A percentile compares a stretch with the other conserved stretches of the same genome.
Evolutionary conservation across 2,329 filamentous ascomycete genomes (phyloP).

Genomic region (Neopestalotiopsis clavispora): DNA sequence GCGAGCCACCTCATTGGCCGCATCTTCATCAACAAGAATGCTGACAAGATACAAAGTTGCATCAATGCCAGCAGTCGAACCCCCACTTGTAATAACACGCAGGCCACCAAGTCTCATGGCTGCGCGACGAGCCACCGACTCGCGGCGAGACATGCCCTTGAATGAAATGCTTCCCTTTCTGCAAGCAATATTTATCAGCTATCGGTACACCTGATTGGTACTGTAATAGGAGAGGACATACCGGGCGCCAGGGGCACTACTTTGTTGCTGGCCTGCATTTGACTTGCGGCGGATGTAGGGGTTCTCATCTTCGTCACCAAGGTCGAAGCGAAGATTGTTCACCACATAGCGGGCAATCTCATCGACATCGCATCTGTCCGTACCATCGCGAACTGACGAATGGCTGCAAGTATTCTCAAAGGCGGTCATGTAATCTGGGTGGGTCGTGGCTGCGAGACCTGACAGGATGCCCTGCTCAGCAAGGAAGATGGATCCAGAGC

Average conservation of each 20-base stretch:
- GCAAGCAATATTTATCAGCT: constrained; percentile 29
- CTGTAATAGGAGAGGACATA: constrained; percentile 40
- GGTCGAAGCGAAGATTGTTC: constrained; percentile 87
- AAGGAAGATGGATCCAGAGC: constrained; percentile 79
- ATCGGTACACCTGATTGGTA: background rate
- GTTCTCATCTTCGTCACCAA: constrained; percentile 81
- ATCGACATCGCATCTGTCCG: constrained; percentile 81
- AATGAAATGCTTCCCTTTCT: constrained; percentile 86
- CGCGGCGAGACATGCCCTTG: constrained; percentile 75
- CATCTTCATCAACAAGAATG: constrained; percentile 78
- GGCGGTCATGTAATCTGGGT: constrained; percentile 79
- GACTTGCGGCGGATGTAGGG: constrained; percentile 81
- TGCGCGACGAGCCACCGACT: constrained; percentile 79
- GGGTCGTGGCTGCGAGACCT: constrained; percentile 81
- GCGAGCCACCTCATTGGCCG: constrained; percentile 76
- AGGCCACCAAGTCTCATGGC: constrained; percentile 73
- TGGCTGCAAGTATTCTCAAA: constrained; percentile 84
- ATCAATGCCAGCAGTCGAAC: constrained; percentile 80
- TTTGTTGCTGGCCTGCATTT: constrained; percentile 65
- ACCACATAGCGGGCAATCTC: constrained; percentile 84
- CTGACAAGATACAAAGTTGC: constrained; percentile 84
- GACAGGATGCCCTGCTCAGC: constrained; percentile 78
- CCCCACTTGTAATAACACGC: constrained; percentile 80
- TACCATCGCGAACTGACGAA: constrained; percentile 69
- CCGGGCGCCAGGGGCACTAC: constrained; percentile 54